Base-by-base conservation (phyloP, 2,329 filamentous ascomycete species). In the Paecilomyces dactylethromorphus region DNA sequence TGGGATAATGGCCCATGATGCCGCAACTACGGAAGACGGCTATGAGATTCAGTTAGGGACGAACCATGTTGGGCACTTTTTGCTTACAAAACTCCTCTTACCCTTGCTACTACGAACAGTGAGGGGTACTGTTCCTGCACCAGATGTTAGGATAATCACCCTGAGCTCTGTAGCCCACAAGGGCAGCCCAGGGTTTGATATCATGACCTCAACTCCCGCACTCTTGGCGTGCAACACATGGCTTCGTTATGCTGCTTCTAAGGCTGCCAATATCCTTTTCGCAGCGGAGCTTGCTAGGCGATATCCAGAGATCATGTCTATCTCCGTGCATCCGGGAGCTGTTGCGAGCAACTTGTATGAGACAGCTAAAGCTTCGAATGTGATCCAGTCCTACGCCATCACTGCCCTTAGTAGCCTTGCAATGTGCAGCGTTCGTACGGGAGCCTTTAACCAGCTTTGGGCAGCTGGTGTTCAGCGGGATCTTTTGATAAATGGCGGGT, bases 291-390 rank as follows among this genome's bases (percentile, higher is more conserved):
- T 83, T 3, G 78, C 77, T 2, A 72, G 76, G 6, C 75, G 76
- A 0, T 72, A 78, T 57, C 78, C 78, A 0, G 62, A 73, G n/a
- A 70, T 81, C 1, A 73, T 71, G 22, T 74, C 75, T 24, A 72
- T 83, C 10, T 74, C 78, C 0, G 64, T 84, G 1, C 82, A 84
- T 57, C 82, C 82, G 0, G 82, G 82, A 1, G 66, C 76, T 3
- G 76, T 79, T 33, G 60, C 70, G 4, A 79, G 75, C 51, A 70
- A 72, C 8, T 57, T 79, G 15, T 79, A 77, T 56, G 60, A 66
- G 6, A 63, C 73, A 7, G 64, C 68, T 3, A 70, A 66, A 45
- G 59, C 66, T 11, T 59, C 64, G 0, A 70, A 69, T 51, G 29
- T 60, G 0, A 3, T 70, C 0, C 59, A 71, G 18, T 65, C 66